phyloP scores from a whole-genome alignment of 208 protist genomes.

The Trichomonas vaginalis region DNA sequence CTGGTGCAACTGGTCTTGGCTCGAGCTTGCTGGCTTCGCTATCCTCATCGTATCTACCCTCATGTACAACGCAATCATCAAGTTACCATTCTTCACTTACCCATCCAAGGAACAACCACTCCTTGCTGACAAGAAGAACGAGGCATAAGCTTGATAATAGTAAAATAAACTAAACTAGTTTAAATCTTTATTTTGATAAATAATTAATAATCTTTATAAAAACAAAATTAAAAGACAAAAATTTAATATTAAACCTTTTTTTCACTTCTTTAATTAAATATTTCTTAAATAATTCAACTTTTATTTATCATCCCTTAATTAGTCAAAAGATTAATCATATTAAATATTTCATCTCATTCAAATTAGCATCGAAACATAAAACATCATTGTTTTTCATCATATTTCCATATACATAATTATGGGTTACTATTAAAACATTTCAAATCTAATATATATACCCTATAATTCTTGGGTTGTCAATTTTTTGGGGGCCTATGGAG shows the following conservation, averaged over 20 bases:
- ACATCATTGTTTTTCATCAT: background rate
- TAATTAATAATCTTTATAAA: background rate
- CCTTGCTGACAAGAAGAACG: background rate
- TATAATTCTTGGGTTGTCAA: too few relatives aligned
- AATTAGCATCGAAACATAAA: too few relatives aligned
- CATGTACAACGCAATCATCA: background rate
- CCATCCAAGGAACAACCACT: background rate
- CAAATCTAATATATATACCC: background rate
- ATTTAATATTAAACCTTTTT: too few relatives aligned
- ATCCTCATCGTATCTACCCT: background rate
- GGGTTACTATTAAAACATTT: background rate
- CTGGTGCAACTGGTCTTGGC: background rate
- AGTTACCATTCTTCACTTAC: background rate
- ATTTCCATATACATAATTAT: background rate
- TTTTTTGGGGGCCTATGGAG: too few relatives aligned
- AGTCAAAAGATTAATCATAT: too few relatives aligned
- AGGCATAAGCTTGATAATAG: background rate
- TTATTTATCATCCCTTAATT: too few relatives aligned
- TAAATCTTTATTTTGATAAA: background rate
- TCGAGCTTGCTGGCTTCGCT: background rate
- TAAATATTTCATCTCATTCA: too few relatives aligned
- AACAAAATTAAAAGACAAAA: background rate
- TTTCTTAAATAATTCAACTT: too few relatives aligned
- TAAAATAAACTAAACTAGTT: background rate
- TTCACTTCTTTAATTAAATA: too few relatives aligned